These are phyloP conservation scores for Wickerhamomyces ciferrii DNA, from an alignment of 805 yeast genomes.

Conservation along the genomic window DNA sequence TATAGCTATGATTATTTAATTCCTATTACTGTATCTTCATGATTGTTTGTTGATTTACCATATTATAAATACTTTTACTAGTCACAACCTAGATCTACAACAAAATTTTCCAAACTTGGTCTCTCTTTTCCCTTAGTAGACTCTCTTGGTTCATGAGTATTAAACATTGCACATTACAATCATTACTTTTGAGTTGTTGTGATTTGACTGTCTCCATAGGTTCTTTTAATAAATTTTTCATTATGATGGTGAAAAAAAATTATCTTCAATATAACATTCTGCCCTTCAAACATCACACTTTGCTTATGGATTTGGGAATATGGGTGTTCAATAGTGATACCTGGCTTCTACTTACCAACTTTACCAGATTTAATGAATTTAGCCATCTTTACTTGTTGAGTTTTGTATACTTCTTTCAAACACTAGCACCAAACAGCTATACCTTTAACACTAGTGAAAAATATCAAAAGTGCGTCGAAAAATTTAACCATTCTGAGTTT, in stretches of 20 bases:
- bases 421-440: not conserved
- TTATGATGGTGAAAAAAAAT: not conserved
- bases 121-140: no score
- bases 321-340: no score
- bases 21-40: no score
- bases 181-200: not conserved
- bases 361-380: constrained; percentile 97
- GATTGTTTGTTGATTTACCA: no score
- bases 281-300: no score
- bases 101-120: no score
- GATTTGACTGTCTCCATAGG: not conserved
- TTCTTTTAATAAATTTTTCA: not conserved
- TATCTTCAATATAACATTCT: not conserved
- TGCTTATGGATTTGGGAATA: not conserved
- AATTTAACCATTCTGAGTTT: not conserved
- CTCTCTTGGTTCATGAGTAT: no score
- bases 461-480: constrained; percentile 18
- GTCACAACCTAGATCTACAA: no score
- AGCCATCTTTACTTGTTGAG: constrained; percentile 59
- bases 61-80: no score
- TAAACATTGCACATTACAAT: no score
- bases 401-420: not conserved
- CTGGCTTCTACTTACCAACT: constrained; percentile 73
- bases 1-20: no score
- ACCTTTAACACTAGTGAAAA: constrained; percentile 12